Evolutionary conservation across 768 basidiomycete genomes (phyloP), one percentile per base, ranked within the genome.

Genomic region (Lactifluus hygrophoroides): DNA sequence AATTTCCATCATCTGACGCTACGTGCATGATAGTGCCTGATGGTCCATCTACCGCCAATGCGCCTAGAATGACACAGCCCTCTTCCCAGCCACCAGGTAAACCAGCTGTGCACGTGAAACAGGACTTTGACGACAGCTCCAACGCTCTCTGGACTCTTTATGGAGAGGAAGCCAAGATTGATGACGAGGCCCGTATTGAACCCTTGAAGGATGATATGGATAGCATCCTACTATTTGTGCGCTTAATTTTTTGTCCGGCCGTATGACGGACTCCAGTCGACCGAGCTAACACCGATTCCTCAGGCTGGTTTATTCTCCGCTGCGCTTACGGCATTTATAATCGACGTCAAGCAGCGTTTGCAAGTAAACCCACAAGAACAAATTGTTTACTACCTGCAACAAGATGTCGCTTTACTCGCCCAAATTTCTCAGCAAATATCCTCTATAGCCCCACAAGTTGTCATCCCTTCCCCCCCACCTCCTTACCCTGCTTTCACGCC

Each of bases 401-500:
- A 60, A 38, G 42, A 47, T 21, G 48, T 55, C 38, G 37, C 42
- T 8, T 8, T 60, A 16, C 53, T 60, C 25, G 25, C 38, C 1
- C 58, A 60, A 30, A 60, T 55, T 11, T 54, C 58, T 11, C 27
- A 23, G 10, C 58, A 60, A 38, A 40, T 60, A 14, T 46, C 53
- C 4, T 42, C 38, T 2, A 60, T 50, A 32, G 48, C 46, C 3
- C 45, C 45, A 9, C 44, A 47, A 13, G n/a, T 48, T 4, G 4
- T 28, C 7, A 30, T 32, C n/a, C 21, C 43, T 16, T 19, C 44
- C 35, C 16, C 21, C 21, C 11, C 27, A 4, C 47, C 47, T 11
- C 43, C 43, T 44, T 21, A 19, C 7, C 38, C 59, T 10, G 44
- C 61, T 2, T 60, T 64, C 60, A 43, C 25, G 5, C 55, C 66